Evolutionary conservation across 768 basidiomycete species (phyloP).

Genomic region (Leccinum fibrillosum): DNA sequence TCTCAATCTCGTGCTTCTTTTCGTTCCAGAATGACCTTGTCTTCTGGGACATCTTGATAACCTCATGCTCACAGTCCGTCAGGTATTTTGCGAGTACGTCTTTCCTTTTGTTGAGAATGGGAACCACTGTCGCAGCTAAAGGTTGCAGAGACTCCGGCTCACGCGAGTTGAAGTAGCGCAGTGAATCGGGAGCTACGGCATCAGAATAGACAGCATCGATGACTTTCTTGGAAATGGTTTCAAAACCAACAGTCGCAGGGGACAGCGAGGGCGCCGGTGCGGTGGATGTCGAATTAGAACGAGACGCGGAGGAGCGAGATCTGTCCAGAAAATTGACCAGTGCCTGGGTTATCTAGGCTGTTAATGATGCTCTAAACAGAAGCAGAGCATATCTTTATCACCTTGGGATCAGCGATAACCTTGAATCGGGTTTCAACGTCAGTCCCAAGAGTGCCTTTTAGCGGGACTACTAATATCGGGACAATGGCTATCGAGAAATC

Average conservation of each 20-base stretch:
- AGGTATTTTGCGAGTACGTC: slow-evolving; percentile 50
- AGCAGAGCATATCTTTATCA: not conserved
- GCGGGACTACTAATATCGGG: slow-evolving; percentile 82
- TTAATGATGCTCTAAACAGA: not conserved
- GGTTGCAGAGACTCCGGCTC: slow-evolving; percentile 47
- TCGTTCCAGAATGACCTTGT: slow-evolving; percentile 60
- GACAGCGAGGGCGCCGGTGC: slow-evolving; percentile 74
- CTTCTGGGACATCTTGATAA: slow-evolving; percentile 56
- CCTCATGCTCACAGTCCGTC: slow-evolving; percentile 46
- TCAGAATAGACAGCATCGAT: slow-evolving; percentile 60
- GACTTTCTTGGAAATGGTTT: slow-evolving; percentile 24
- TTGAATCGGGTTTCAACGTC: slow-evolving; percentile 80
- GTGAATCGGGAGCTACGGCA: slow-evolving; percentile 57
- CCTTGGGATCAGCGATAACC: slow-evolving; percentile 73
- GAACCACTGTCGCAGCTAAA: slow-evolving; percentile 43
- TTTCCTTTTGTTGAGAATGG: slow-evolving; percentile 45
- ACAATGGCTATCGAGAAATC: slow-evolving; percentile 55
- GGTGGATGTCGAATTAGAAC: slow-evolving; percentile 63
- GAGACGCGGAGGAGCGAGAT: slow-evolving; percentile 67
- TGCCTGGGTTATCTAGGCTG: slow-evolving; percentile 38
- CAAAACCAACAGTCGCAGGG: slow-evolving; percentile 78
- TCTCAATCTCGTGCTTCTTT: slow-evolving; percentile 45
- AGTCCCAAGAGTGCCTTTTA: slow-evolving; percentile 63
- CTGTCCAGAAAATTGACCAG: slow-evolving; percentile 82
- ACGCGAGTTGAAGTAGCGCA: slow-evolving; percentile 59